phyloP scores from a whole-genome alignment of 2,329 filamentous ascomycete species.

The Phialemoniopsis sp. region DNA sequence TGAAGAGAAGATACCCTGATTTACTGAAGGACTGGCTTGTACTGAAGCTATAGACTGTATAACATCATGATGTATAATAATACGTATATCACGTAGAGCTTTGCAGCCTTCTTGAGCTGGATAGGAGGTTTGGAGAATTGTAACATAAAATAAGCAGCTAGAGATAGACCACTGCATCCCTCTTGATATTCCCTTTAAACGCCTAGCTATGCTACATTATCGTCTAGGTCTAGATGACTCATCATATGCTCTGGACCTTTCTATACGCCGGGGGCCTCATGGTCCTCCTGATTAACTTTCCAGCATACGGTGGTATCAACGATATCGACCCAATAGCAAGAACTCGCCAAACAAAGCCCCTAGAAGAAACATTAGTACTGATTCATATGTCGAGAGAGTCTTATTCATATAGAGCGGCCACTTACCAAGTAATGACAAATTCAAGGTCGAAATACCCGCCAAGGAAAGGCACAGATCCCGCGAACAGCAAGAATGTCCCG shows the following conservation, averaged over 20 bases:
- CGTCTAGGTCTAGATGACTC: background rate
- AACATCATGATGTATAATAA: background rate
- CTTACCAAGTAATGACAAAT: conserved; percentile 69
- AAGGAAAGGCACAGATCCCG: conserved; percentile 80
- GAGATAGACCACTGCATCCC: too few species aligned
- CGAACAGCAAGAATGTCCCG: conserved; percentile 76
- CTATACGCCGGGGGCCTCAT: conserved; percentile 92
- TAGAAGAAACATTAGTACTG: conserved; percentile 24
- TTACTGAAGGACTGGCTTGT: conserved; percentile 43
- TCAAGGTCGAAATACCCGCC: conserved; percentile 83
- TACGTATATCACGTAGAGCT: too few species aligned
- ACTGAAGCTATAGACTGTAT: conserved; percentile 38
- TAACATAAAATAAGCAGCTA: too few species aligned
- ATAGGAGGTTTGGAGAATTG: too few species aligned
- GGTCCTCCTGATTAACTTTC: conserved; percentile 77
- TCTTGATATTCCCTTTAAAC: background rate
- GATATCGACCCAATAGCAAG: conserved; percentile 75
- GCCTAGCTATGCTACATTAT: background rate
- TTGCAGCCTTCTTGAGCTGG: too few species aligned
- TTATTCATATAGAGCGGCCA: too few species aligned
- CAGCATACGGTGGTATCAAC: conserved; percentile 80
- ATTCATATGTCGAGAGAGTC: too few species aligned
- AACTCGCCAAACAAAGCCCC: conserved; percentile 87
- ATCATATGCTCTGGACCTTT: conserved; percentile 74
- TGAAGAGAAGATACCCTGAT: conserved; percentile 43